A percentile compares a stretch with the other conserved stretches of the same genome.
These are phyloP conservation scores for Penicillium fimorum DNA, from an alignment of 495 filamentous ascomycete species.

Conservation along the genomic window DNA sequence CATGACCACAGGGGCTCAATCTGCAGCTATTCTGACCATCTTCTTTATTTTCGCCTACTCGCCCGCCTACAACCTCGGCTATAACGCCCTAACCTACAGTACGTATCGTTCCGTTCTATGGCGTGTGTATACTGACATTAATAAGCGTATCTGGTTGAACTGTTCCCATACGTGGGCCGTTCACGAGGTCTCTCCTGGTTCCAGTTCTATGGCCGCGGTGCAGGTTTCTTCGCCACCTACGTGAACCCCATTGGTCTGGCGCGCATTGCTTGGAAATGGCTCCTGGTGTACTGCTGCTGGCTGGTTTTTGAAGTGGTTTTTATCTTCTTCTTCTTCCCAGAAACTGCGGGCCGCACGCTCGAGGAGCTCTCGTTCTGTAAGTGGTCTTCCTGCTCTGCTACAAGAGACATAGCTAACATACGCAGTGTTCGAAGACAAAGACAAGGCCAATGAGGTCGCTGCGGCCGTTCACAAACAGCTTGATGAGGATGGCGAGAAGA, in stretches of 20 bases:
- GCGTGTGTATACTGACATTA: neutral
- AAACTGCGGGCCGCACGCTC: constrained; percentile 59
- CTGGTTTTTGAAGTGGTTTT: constrained; percentile 56
- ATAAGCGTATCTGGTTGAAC: constrained; percentile 57
- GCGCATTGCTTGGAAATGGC: constrained; percentile 60
- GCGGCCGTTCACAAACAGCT: constrained; percentile 47
- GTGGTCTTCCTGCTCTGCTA: constrained; percentile 20
- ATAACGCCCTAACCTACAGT: constrained; percentile 68
- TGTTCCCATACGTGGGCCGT: constrained; percentile 62
- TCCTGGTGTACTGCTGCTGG: constrained; percentile 62
- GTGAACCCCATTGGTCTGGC: constrained; percentile 63
- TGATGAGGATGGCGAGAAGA: constrained; percentile 14
- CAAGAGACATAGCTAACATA: constrained; percentile 8
- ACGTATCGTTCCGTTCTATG: constrained; percentile 25
- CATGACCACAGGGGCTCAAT: constrained; percentile 39
- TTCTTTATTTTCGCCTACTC: constrained; percentile 65
- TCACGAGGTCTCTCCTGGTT: constrained; percentile 61
- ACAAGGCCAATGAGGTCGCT: constrained; percentile 44
- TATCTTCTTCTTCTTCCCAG: constrained; percentile 64
- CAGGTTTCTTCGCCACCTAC: constrained; percentile 58
- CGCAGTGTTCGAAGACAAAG: constrained; percentile 56
- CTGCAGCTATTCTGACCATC: constrained; percentile 50
- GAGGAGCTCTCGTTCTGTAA: constrained; percentile 65
- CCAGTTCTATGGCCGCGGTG: constrained; percentile 58
- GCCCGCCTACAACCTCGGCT: constrained; percentile 66